A percentile compares a stretch with the other conserved stretches of the same genome.
phyloP scores from a whole-genome alignment of 768 basidiomycete species.

The Pisolithus marmoratus region DNA sequence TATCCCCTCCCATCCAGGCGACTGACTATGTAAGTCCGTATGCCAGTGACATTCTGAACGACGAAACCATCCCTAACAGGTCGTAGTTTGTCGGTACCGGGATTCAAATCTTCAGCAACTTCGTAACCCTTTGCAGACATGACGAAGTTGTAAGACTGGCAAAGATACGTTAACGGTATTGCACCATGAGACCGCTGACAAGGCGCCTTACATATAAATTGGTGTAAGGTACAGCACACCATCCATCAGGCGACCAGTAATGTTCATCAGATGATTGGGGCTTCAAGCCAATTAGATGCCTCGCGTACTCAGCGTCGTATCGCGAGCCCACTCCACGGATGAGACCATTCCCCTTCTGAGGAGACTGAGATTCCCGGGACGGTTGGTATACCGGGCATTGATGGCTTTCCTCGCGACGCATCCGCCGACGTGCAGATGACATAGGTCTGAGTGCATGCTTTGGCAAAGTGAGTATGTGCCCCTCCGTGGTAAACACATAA shows the following conservation, averaged over 20 bases:
- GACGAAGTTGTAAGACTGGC: slow-evolving; percentile 77
- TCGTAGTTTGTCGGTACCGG: slow-evolving; percentile 59
- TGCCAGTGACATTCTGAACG: slow-evolving; percentile 70
- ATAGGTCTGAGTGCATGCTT: slow-evolving; percentile 46
- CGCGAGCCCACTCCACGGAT: slow-evolving; percentile 65
- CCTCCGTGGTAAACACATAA: slow-evolving; percentile 93
- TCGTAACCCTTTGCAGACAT: slow-evolving; percentile 52
- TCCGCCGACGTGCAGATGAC: slow-evolving; percentile 52
- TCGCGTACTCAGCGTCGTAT: slow-evolving; percentile 75
- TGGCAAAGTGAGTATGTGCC: slow-evolving; percentile 76
- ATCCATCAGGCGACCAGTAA: slow-evolving; percentile 65
- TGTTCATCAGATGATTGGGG: slow-evolving; percentile 45
- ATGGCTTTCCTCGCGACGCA: slow-evolving; percentile 58
- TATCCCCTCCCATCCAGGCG: slow-evolving; percentile 82
- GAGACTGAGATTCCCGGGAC: slow-evolving; percentile 27
- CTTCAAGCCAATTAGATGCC: slow-evolving; percentile 55
- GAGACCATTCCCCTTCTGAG: slow-evolving; percentile 40
- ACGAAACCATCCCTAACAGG: slow-evolving; percentile 64
- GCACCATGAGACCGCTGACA: neutral
- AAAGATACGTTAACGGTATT: neutral
- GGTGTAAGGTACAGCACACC: slow-evolving; percentile 66
- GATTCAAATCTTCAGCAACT: slow-evolving; percentile 64
- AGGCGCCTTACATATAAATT: slow-evolving; percentile 58
- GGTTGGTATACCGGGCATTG: slow-evolving; percentile 72
- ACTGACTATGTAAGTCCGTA: slow-evolving; percentile 72